A percentile compares a stretch with the other conserved stretches of the same genome.
Evolutionary conservation across 2,329 filamentous ascomycete genomes (phyloP).

Genomic region (Verticillium dahliae): DNA sequence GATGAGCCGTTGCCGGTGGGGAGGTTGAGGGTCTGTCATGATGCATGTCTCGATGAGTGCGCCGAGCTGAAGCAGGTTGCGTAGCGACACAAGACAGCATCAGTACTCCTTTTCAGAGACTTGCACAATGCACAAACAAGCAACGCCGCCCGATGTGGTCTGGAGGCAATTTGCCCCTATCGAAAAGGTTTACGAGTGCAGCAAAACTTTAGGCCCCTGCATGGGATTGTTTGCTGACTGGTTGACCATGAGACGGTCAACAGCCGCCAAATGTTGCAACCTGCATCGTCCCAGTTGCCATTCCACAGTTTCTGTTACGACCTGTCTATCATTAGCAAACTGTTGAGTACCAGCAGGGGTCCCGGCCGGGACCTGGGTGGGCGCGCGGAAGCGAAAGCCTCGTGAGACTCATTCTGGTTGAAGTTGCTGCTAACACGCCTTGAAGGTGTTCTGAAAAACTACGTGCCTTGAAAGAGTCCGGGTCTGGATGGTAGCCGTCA

Average conservation of each 20-base stretch:
- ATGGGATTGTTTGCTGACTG: not conserved
- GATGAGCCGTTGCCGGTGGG: not conserved
- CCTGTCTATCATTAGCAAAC: no score
- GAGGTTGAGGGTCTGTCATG: not conserved
- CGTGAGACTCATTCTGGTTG: no score
- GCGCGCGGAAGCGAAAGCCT: no score
- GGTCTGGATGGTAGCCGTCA: not conserved
- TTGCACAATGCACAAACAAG: not conserved
- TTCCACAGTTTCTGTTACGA: no score
- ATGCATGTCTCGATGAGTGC: not conserved
- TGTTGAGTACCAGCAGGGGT: no score
- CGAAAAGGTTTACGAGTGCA: not conserved
- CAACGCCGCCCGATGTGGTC: not conserved
- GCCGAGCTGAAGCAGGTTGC: not conserved
- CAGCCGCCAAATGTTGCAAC: no score
- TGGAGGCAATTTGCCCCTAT: not conserved
- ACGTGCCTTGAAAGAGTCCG: no score
- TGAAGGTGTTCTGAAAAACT: no score
- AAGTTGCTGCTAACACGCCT: no score
- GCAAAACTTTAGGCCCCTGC: not conserved
- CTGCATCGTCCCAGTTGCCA: no score
- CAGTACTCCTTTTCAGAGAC: not conserved
- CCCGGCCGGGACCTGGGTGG: no score
- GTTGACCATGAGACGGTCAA: not conserved
- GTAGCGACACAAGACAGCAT: not conserved